Conservation (phyloP, 2,329 filamentous ascomycete species). For the Penicillium sp. region DNA sequence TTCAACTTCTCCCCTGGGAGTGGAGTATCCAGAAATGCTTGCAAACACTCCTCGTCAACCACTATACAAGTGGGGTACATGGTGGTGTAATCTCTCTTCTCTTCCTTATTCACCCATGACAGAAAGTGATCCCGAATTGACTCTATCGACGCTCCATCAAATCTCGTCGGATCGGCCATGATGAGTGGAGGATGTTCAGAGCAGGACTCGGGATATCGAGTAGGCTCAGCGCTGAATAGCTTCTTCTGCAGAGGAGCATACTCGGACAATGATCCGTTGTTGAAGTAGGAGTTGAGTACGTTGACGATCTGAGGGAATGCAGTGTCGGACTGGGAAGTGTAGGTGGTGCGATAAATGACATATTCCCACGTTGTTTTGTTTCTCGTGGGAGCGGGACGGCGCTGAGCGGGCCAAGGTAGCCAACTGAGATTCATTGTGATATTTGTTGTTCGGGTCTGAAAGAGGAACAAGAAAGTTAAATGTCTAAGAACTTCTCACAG, state of each 20-base stretch:
- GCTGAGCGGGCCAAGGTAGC: neutral
- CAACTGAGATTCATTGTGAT: neutral
- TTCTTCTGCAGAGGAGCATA: neutral
- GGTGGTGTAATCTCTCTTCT: neutral
- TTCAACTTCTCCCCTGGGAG: neutral
- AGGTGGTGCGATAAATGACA: slow-evolving; percentile 7
- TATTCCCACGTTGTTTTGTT: slow-evolving; percentile 2
- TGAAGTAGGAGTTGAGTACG: slow-evolving; percentile 3
- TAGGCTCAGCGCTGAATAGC: neutral
- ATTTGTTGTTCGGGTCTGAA: neutral
- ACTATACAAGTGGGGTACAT: slow-evolving; percentile 3
- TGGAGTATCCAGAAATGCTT: neutral
- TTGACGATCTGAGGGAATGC: neutral
- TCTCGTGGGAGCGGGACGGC: neutral
- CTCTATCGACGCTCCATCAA: neutral
- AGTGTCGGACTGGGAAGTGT: neutral
- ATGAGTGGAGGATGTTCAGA: neutral
- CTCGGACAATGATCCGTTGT: neutral
- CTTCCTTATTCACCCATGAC: neutral
- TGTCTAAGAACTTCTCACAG: neutral
- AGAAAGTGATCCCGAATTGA: neutral
- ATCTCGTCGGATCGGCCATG: neutral
- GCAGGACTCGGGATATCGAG: neutral
- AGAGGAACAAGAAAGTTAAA: neutral
- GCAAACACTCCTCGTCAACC: slow-evolving; percentile 2